Percentiles rank a stretch among this genome's conserved stretches.
Evolutionary conservation across 495 filamentous ascomycete genomes (phyloP).

Genomic region (Hypomontagnella monticulosa): DNA sequence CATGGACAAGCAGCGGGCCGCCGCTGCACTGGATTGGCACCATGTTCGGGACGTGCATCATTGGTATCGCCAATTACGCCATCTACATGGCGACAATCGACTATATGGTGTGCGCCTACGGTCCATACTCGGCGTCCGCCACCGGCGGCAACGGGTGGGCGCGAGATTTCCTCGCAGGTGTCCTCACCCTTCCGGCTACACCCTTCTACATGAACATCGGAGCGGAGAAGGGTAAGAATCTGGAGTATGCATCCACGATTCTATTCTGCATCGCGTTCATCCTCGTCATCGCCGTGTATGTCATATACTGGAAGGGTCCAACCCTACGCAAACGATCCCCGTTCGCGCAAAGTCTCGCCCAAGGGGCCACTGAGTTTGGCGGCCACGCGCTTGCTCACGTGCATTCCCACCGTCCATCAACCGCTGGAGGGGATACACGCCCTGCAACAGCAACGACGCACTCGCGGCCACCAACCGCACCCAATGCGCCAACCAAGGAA

Average conservation of each 20-base stretch:
- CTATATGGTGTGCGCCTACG: conserved; percentile 86
- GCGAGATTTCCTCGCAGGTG: conserved; percentile 84
- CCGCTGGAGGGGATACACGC: conserved; percentile 16
- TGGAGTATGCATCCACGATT: conserved; percentile 77
- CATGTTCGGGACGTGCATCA: conserved; percentile 66
- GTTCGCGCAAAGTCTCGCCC: conserved; percentile 76
- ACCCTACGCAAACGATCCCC: conserved; percentile 71
- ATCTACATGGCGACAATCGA: conserved; percentile 87
- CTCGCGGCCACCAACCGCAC: conserved; percentile 27
- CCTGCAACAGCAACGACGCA: conserved; percentile 22
- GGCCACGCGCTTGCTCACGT: conserved; percentile 38
- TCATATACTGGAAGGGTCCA: conserved; percentile 82
- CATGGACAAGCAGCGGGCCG: conserved; percentile 71
- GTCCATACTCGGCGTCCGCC: conserved; percentile 79
- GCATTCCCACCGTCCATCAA: conserved; percentile 33
- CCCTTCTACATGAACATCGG: conserved; percentile 77
- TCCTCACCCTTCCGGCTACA: conserved; percentile 76
- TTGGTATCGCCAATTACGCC: conserved; percentile 74
- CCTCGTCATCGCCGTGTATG: conserved; percentile 77
- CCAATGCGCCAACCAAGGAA: conserved; percentile 20
- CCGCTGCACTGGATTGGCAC: conserved; percentile 70
- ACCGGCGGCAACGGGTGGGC: conserved; percentile 77
- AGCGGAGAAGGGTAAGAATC: conserved; percentile 56
- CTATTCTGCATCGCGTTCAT: conserved; percentile 73
- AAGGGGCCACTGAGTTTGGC: conserved; percentile 59